Evolutionary conservation across 2,329 filamentous ascomycete genomes (phyloP).

Genomic region (Ophiostoma sp.): DNA sequence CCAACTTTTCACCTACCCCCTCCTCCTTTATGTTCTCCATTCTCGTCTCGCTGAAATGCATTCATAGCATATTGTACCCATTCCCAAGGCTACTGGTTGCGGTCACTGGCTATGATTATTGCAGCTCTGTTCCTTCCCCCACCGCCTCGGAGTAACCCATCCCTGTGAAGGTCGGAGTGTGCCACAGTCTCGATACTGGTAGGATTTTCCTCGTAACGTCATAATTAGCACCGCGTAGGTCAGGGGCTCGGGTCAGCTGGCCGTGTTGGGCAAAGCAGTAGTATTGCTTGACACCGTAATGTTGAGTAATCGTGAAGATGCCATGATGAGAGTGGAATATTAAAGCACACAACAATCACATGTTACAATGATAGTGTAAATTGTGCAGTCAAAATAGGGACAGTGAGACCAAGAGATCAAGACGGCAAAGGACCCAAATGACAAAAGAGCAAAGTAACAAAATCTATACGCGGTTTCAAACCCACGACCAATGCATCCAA

Average conservation of each 20-base stretch:
- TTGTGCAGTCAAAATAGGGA: not conserved
- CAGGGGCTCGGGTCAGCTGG: not conserved
- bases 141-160: not conserved
- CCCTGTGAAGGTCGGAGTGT: not conserved
- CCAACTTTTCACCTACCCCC: not conserved
- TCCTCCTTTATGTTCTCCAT: not conserved
- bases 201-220: not conserved
- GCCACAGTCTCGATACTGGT: not conserved
- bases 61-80: not conserved
- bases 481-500: constrained; percentile 6
- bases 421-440: not conserved
- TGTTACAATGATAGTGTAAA: no score
- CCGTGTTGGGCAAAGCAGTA: not conserved
- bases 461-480: not conserved
- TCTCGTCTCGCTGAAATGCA: not conserved
- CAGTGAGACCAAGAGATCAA: not conserved
- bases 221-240: not conserved
- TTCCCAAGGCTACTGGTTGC: not conserved
- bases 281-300: not conserved
- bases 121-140: not conserved
- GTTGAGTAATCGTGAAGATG: not conserved
- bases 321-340: not conserved
- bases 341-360: not conserved
- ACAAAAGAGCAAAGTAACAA: not conserved
- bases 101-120: not conserved